Base-by-base conservation (phyloP, 306 rosid species). In the Ammopiptanthus mongolicus region DNA sequence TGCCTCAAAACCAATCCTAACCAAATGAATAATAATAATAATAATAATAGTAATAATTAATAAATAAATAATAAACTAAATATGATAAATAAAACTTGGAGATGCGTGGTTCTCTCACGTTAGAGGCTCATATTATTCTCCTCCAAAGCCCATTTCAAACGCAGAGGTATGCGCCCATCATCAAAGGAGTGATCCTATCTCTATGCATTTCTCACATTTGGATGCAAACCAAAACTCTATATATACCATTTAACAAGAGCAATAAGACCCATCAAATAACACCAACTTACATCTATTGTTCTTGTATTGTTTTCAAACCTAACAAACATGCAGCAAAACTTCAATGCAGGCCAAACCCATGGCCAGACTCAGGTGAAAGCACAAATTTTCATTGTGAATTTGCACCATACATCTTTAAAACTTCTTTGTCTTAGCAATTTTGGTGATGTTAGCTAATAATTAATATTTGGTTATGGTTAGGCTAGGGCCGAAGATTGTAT, bases 301-400 rank as follows among this genome's bases (percentile, higher is more conserved):
- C 19, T 69, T 55, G 25, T 13, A 8, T 39, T 3, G 3, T 64
- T 58, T 33, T 25, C 63, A 39, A 58, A 10, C 11, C 13, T 0
- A 60, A 12, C 64, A 78, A 74, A 80, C 7, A 92, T 92, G 96
- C 90, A 89, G 17, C 89, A 88, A 76, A 70, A 17, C 59, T 63
- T 81, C 78, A 80, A 58, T 44, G 79, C 79, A 17, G 87, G 85
- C 84, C 85, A 88, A 80, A 10, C 65, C 59, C 33, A 71, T 0
- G 84, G 80, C 73, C 59, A 80, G 6, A 21, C 53, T 22, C 77
- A 81, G 81, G 85, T 76, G 1, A 52, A 70, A 9, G 0, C 47
- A 29, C 9, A 60, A 18, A 14, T 21, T 57, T 17, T 25, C 8
- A 23, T 23, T 73, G 23, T 55, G 3, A 67, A 11, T 5, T 52